Evolutionary conservation across 805 yeast species (phyloP), one percentile per base, ranked within the genome.

Genomic region (Hanseniaspora singularis): DNA sequence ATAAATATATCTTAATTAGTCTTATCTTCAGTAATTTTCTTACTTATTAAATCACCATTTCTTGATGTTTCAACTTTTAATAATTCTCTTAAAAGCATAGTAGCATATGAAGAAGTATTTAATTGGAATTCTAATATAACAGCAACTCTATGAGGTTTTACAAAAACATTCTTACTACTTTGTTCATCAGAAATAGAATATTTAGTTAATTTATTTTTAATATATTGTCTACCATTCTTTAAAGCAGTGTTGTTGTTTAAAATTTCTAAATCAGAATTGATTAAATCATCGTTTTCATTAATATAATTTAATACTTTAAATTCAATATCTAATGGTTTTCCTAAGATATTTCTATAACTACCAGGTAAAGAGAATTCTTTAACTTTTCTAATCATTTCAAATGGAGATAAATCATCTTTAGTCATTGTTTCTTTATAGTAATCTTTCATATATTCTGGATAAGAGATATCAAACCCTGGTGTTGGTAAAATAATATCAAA

Each of bases 41-140:
- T 26, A 8, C 11, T 12, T 24, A 44, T 31, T 16, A 44, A 31
- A 36, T 70, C 73, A 51, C 73, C 71, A 51, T 71, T 67, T 55
- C 73, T 70, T 23, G 78, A 69, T 2, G 88, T 80, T 53, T 81
- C 89, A 27, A 76, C 72, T 59, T 78, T 81, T 83, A 88, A 77
- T 42, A 85, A 74, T 61, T 92, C 97, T 59, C 98, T 74, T 42
- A 92, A 64, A 1, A 95, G 95, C 98, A 92, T 94, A 0, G 99
- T 92, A 1, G 99, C 99, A 62, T 92, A 92, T 6, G 94, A 79
- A 30, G 96, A 81, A 2, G 83, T 78, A 4, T 87, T 89, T 50
- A 92, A 68, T 57, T 77, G 81, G 71, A 92, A 70, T 54, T 73
- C 78, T 50, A 94, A 61, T 4, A 92, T 70, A 12, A 88, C 76